These are phyloP conservation scores for Coniferiporia sulphurascens DNA, from an alignment of 1,284 basidiomycete genomes.

Conservation along the genomic window DNA sequence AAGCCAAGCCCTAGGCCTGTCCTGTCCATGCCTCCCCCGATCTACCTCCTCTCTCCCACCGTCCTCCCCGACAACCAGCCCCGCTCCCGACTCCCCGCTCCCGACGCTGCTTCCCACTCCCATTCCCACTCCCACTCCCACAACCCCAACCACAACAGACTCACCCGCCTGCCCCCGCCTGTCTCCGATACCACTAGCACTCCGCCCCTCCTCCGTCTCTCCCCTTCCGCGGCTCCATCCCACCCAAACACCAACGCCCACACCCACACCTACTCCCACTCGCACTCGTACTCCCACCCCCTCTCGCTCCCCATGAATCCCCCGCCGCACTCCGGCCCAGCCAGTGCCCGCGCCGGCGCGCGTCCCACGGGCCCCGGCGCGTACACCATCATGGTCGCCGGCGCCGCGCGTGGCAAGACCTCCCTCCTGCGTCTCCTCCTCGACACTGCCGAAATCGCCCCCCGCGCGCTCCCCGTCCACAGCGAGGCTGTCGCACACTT, in stretches of 20 bases:
- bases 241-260: too few species aligned
- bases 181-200: too few species aligned
- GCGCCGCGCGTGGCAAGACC: slow-evolving; percentile 25
- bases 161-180: too few species aligned
- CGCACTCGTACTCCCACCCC: too few species aligned
- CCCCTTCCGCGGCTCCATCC: too few species aligned
- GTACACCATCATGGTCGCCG: slow-evolving; percentile 23
- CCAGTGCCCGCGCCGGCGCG: too few species aligned
- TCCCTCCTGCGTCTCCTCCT: slow-evolving; percentile 19
- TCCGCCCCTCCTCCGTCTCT: too few species aligned
- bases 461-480: background rate
- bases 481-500: background rate
- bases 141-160: too few species aligned
- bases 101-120: too few species aligned
- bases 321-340: too few species aligned
- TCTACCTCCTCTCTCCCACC: background rate
- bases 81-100: background rate
- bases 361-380: background rate
- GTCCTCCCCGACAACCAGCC: background rate
- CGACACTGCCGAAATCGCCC: slow-evolving; percentile 21
- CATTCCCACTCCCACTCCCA: too few species aligned
- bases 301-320: background rate
- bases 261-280: too few species aligned
- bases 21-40: background rate
- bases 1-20: background rate